A percentile compares a stretch with the other conserved stretches of the same genome.
Conservation (phyloP, 441 rosid species). For the Raphanus hybrid region DNA sequence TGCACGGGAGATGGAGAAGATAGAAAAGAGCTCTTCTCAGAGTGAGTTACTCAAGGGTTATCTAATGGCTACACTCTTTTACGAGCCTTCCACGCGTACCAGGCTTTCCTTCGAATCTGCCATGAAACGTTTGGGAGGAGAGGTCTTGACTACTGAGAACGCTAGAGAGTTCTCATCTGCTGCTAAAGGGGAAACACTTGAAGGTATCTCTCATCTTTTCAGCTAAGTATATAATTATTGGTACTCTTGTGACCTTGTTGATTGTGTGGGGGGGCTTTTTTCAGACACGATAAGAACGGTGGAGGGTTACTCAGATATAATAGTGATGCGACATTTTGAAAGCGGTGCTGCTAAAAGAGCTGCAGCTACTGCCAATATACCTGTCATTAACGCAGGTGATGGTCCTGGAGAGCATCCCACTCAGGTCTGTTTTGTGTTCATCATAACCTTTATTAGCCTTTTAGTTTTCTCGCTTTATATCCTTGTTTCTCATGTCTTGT, state of each 20-base stretch:
- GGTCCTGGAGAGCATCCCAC: constrained; percentile 99
- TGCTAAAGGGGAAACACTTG: constrained; percentile 98
- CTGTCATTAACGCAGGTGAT: constrained; percentile 95
- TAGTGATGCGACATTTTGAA: constrained; percentile 96
- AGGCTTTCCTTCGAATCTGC: constrained; percentile 98
- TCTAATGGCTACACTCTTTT: constrained; percentile 93
- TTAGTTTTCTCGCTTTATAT: background rate
- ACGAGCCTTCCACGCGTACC: constrained; percentile 98
- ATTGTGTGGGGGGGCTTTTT: constrained; percentile 21
- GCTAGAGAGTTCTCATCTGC: constrained; percentile 98
- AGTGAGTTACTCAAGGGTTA: constrained; percentile 88
- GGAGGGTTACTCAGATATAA: constrained; percentile 91
- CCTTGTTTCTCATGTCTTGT: background rate
- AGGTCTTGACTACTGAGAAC: constrained; percentile 95
- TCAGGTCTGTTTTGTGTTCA: constrained; percentile 57
- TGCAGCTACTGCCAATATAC: constrained; percentile 82
- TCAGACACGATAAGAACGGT: constrained; percentile 92
- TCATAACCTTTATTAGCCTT: background rate
- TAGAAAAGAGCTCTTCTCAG: constrained; percentile 72
- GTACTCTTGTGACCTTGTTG: background rate
- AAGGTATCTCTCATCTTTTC: constrained; percentile 53
- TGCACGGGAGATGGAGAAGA: constrained; percentile 83
- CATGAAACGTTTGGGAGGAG: constrained; percentile 95
- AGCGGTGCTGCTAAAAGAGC: constrained; percentile 97
- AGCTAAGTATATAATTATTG: constrained; percentile 14